Conservation (phyloP, 2,329 filamentous ascomycete genomes). For the Thermothelomyces thermophilus region DNA sequence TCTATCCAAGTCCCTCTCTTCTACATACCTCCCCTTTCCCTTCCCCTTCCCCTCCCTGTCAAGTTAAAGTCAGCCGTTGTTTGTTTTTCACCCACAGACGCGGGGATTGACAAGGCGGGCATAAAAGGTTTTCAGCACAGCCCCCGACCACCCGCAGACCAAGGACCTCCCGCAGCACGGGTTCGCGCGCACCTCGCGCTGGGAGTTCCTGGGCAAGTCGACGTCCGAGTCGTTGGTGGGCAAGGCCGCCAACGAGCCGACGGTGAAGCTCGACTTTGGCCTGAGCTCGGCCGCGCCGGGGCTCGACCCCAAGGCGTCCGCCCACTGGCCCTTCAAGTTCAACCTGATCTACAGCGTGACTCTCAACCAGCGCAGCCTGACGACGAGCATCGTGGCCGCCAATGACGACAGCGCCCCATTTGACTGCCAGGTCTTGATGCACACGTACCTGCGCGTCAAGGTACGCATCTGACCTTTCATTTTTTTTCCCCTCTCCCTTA, state of each 20-base stretch:
- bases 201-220: slow-evolving; percentile 91
- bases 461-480: slow-evolving; percentile 43
- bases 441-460: slow-evolving; percentile 79
- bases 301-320: slow-evolving; percentile 60
- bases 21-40: background rate
- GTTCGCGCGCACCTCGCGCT: slow-evolving; percentile 81
- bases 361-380: slow-evolving; percentile 64
- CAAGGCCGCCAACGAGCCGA: slow-evolving; percentile 48
- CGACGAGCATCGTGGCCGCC: slow-evolving; percentile 77
- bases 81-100: too few relatives aligned
- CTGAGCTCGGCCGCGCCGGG: slow-evolving; percentile 58
- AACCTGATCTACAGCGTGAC: slow-evolving; percentile 91
- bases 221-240: slow-evolving; percentile 53
- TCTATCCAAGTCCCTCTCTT: too few relatives aligned
- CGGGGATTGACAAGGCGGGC: too few relatives aligned
- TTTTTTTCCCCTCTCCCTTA: too few relatives aligned
- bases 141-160: slow-evolving; percentile 64
- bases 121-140: slow-evolving; percentile 73
- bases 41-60: background rate
- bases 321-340: slow-evolving; percentile 81
- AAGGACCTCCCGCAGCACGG: slow-evolving; percentile 83
- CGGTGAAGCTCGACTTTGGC: slow-evolving; percentile 93
- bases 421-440: slow-evolving; percentile 86
- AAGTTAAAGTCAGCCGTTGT: too few relatives aligned
- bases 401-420: slow-evolving; percentile 80